Evolutionary conservation across 108 stramenopile genomes (phyloP).

Genomic region (Epipyxis sp.): DNA sequence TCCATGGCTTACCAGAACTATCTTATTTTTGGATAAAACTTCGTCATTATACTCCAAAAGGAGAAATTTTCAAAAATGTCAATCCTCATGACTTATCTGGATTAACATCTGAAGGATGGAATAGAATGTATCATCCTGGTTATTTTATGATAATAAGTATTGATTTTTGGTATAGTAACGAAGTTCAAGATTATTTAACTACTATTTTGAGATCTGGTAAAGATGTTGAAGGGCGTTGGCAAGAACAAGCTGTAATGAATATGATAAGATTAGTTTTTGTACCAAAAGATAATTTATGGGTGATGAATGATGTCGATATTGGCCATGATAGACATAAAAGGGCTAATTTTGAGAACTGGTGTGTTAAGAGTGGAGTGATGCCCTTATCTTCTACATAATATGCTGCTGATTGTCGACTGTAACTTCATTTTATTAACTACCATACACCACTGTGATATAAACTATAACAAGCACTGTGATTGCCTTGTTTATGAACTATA

Average conservation of each 20-base stretch:
- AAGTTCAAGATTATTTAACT: neutral
- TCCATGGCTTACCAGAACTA: neutral
- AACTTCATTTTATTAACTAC: too few relatives aligned
- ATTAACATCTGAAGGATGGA: neutral
- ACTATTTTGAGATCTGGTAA: constrained; percentile 20
- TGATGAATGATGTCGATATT: constrained; percentile 7
- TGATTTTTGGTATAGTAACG: neutral
- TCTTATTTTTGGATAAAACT: constrained; percentile 4
- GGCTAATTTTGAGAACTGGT: neutral
- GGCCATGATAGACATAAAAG: constrained; percentile 20
- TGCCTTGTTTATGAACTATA: too few relatives aligned
- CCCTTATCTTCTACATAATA: too few relatives aligned
- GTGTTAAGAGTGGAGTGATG: neutral
- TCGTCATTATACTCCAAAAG: neutral
- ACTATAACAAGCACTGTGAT: too few relatives aligned
- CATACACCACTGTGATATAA: too few relatives aligned
- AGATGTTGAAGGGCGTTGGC: constrained; percentile 25
- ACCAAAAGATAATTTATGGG: neutral
- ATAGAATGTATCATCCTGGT: constrained; percentile 12
- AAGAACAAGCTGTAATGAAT: constrained; percentile 24
- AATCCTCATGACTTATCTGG: neutral
- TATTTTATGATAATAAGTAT: neutral
- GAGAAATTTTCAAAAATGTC: neutral
- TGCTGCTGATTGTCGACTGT: too few relatives aligned
- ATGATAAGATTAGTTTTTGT: neutral